A percentile compares a stretch with the other conserved stretches of the same genome.
Conservation (phyloP, 805 yeast species). For the Babjeviella inositovora region DNA sequence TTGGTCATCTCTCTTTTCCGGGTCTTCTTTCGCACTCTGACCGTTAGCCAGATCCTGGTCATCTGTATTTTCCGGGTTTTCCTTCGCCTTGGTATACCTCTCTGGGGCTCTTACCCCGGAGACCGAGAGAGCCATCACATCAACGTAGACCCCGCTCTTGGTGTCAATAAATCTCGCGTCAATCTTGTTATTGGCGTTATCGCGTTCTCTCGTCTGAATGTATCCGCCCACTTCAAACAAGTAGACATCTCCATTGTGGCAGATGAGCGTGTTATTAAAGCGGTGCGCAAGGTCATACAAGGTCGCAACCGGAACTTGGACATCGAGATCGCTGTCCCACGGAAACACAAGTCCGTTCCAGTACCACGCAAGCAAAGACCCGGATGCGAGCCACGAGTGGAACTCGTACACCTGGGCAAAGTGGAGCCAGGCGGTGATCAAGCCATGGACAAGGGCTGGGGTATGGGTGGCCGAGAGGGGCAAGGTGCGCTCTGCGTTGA, state of each 20-base stretch:
- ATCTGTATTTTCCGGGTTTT: no score
- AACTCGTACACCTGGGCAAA: constrained; percentile 26
- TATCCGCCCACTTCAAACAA: no score
- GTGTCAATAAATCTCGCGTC: constrained; percentile 40
- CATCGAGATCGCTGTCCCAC: constrained; percentile 51
- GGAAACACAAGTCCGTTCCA: constrained; percentile 43
- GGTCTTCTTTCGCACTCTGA: no score
- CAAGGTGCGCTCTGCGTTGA: no score
- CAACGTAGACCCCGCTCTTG: constrained; percentile 27
- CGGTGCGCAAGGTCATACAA: constrained; percentile 22
- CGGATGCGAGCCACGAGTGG: constrained; percentile 48
- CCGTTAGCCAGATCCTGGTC: no score
- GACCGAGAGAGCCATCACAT: constrained; percentile 24
- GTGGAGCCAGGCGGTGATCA: constrained; percentile 36
- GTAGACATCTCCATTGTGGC: no score
- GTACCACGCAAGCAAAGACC: constrained; percentile 45
- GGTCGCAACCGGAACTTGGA: constrained; percentile 35
- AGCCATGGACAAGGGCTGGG: no score
- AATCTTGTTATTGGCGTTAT: constrained; percentile 32
- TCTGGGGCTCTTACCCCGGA: no score
- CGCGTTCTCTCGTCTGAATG: no score
- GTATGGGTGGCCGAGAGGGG: no score
- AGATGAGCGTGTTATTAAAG: constrained; percentile 31
- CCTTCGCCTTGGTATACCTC: no score
- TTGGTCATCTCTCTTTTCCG: no score